Evolutionary conservation across 2,329 filamentous ascomycete genomes (phyloP).

Genomic region (Venturia effusa): DNA sequence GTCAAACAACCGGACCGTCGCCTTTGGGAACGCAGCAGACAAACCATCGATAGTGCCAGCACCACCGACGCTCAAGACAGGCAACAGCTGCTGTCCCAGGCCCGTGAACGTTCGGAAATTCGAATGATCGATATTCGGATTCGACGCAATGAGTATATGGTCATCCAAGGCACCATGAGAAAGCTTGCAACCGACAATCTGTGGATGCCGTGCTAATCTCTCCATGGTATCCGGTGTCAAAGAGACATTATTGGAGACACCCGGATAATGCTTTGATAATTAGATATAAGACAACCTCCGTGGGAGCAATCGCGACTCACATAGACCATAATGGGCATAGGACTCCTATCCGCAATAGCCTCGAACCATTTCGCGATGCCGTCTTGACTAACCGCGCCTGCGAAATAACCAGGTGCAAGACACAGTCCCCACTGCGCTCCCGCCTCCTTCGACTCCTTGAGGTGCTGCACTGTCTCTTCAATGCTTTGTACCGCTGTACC

Average conservation of each 20-base stretch:
- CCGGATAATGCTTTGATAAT: conserved; percentile 58
- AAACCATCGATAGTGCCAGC: conserved; percentile 57
- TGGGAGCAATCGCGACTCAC: conserved; percentile 16
- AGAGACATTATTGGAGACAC: conserved; percentile 54
- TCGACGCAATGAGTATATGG: conserved; percentile 49
- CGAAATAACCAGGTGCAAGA: conserved; percentile 56
- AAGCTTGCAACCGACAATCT: conserved; percentile 60
- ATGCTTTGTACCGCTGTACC: conserved; percentile 52
- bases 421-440: conserved; percentile 53
- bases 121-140: conserved; percentile 47
- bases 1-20: conserved; percentile 47
- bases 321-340: conserved; percentile 50
- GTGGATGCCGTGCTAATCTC: conserved; percentile 48
- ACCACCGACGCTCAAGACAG: conserved; percentile 50
- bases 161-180: conserved; percentile 57
- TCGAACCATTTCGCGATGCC: conserved; percentile 51
- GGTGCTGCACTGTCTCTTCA: conserved; percentile 49
- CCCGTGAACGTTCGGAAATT: conserved; percentile 54
- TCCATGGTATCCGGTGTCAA: conserved; percentile 48
- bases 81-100: conserved; percentile 54
- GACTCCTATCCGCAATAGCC: conserved; percentile 48
- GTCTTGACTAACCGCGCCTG: conserved; percentile 46
- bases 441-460: conserved; percentile 44
- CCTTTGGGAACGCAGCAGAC: conserved; percentile 53
- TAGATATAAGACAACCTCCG: too few relatives aligned